Conservation (phyloP, 148 eudicot species). For the Limonium bicolor region DNA sequence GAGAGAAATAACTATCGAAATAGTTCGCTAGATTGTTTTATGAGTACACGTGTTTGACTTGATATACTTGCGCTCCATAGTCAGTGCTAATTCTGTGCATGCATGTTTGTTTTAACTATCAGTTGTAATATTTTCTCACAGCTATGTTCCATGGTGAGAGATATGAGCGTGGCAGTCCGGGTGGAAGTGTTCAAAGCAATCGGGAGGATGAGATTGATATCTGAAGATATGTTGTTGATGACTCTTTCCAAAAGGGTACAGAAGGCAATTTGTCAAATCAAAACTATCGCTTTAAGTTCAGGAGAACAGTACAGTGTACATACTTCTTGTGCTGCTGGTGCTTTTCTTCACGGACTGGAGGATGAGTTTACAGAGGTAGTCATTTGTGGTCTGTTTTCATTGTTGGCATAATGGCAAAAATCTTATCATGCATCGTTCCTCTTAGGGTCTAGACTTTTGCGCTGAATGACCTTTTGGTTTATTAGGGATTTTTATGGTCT, state of each 20-base stretch:
- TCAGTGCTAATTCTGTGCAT: no score
- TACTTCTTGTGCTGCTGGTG: slow-evolving; percentile 52
- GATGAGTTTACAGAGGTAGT: slow-evolving; percentile 78
- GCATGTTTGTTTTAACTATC: no score
- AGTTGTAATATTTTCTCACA: no score
- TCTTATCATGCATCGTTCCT: no score
- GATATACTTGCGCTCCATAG: no score
- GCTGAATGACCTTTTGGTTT: no score
- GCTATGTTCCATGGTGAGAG: slow-evolving; percentile 83
- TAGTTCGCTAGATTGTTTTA: no score
- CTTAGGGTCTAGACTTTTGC: no score
- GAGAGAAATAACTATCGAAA: no score
- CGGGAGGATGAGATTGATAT: slow-evolving; percentile 43
- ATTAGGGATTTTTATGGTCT: no score
- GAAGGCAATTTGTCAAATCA: slow-evolving; percentile 20
- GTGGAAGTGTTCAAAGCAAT: slow-evolving; percentile 61
- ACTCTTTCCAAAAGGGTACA: slow-evolving; percentile 55
- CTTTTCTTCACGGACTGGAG: slow-evolving; percentile 83
- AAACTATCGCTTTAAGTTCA: slow-evolving; percentile 16
- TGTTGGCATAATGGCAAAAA: no score
- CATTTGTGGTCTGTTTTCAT: slow-evolving; percentile 1
- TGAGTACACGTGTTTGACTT: no score
- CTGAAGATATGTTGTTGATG: slow-evolving; percentile 58
- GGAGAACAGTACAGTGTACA: slow-evolving; percentile 23
- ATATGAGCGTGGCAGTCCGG: slow-evolving; percentile 63